Evolutionary conservation across 176 grass and related monocot genomes (phyloP), one percentile per base, ranked within the genome.

Genomic region (Oropetium thomaeum): DNA sequence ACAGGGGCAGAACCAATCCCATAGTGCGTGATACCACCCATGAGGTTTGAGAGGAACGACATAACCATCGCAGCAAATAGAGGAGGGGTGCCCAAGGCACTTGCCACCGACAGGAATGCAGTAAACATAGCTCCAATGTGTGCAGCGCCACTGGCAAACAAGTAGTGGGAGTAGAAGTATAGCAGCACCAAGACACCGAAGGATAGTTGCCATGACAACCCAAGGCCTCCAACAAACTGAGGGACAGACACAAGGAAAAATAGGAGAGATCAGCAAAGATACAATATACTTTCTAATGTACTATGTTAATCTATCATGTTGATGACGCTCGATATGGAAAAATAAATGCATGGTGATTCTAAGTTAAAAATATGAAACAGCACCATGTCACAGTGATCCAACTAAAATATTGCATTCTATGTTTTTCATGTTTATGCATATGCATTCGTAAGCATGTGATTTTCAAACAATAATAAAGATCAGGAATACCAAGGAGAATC

Each of bases 91-190:
- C 96, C 96, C 74, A 98, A 67, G 64, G 92, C 96, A 39, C 73
- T 88, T 1, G 96, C 74, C 65, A 99, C 96, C 29, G 96, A 99
- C 42, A 99, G 65, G 76, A 99, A 99, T 13, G 96, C 92, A 0
- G 96, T 88, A 66, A 99, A 99, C 96, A 99, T 99, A 17, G 96
- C 96, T 59, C 92, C 92, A 6, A 99, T 99, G 78, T 99, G 96
- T 51, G 96, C 96, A 0, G 96, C 96, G 7, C 96, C 96, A 71
- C 96, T 99, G 62, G 96, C 96, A 2, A 99, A 99, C 82, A 99
- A 96, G 65, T 96, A 99, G 69, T 99, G 96, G 12, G 96, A 92
- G 79, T 99, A 99, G 89, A 96, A 99, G 85, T 99, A 99, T 29
- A 99, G 77, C 64, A 99, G 66, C 30, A 96, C 85, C 79, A 99